Evolutionary conservation across 768 basidiomycete genomes (phyloP).

Genomic region (Lactifluus hygrophoroides): DNA sequence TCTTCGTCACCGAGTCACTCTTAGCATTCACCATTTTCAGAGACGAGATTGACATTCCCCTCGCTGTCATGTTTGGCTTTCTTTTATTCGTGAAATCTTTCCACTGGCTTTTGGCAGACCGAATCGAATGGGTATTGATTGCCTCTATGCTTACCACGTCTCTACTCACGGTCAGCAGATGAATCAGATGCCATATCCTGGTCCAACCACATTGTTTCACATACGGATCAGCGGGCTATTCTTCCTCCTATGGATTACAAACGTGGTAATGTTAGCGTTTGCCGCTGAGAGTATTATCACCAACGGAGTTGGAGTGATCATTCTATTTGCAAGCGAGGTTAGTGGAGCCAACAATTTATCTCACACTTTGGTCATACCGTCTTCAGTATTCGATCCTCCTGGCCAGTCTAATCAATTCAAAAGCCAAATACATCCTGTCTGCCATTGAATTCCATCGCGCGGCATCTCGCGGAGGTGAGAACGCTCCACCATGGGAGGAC

Average conservation of each 20-base stretch:
- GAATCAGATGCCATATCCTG: constrained; percentile 91
- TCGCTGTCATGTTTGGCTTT: constrained; percentile 91
- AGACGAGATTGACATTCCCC: constrained; percentile 88
- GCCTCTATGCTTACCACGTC: neutral
- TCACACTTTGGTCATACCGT: constrained; percentile 12
- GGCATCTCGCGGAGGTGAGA: constrained; percentile 66
- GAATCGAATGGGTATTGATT: constrained; percentile 86
- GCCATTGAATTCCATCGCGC: constrained; percentile 77
- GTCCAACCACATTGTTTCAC: constrained; percentile 77
- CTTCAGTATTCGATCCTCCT: constrained; percentile 79
- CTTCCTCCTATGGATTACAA: constrained; percentile 61
- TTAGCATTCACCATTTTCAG: constrained; percentile 96
- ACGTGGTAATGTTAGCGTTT: constrained; percentile 69
- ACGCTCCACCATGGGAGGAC: constrained; percentile 90
- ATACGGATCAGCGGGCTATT: constrained; percentile 72
- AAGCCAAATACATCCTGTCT: constrained; percentile 76
- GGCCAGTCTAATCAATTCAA: constrained; percentile 69
- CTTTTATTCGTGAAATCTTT: constrained; percentile 94
- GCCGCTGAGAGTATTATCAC: constrained; percentile 73
- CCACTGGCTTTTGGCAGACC: constrained; percentile 93
- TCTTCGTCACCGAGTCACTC: constrained; percentile 93
- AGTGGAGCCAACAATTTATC: constrained; percentile 23
- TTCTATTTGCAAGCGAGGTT: constrained; percentile 93
- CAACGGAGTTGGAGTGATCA: constrained; percentile 81
- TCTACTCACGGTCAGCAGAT: constrained; percentile 47